These are phyloP conservation scores for Chrysanthemum lavandulifolium DNA, from an alignment of 129 eudicot genomes.

Conservation along the genomic window DNA sequence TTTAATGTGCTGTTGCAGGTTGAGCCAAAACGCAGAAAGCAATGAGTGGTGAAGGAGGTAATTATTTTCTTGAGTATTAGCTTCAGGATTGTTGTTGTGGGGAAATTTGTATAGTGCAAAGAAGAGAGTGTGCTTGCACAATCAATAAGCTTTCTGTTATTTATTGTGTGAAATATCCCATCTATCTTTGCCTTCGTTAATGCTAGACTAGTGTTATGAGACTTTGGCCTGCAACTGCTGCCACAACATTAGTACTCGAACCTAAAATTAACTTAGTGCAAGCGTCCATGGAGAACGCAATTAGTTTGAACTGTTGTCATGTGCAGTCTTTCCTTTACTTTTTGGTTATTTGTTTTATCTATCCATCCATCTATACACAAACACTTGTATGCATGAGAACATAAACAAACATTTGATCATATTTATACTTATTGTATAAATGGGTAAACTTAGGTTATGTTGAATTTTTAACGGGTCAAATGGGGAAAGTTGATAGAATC, in stretches of 20 bases:
- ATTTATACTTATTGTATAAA: no score
- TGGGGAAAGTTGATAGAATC: no score
- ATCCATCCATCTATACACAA: background rate
- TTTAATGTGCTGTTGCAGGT: constrained; percentile 38
- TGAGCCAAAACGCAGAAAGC: constrained; percentile 77
- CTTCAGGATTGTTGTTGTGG: constrained; percentile 39
- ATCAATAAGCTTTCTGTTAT: constrained; percentile 38
- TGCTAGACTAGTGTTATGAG: constrained; percentile 35
- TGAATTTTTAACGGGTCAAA: no score
- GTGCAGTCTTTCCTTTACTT: background rate
- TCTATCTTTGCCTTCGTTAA: constrained; percentile 30
- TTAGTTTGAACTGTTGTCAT: constrained; percentile 23
- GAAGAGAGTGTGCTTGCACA: constrained; percentile 44
- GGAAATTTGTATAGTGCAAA: constrained; percentile 63
- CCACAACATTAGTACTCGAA: constrained; percentile 25
- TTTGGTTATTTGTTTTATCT: constrained; percentile 10
- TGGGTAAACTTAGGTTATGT: no score
- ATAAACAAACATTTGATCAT: no score
- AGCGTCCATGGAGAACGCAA: background rate
- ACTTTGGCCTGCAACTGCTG: constrained; percentile 2
- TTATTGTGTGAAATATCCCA: constrained; percentile 32
- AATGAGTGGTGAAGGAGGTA: constrained; percentile 47
- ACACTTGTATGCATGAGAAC: no score
- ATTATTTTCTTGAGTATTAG: constrained; percentile 42
- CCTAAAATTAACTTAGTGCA: constrained; percentile 19